Evolutionary conservation across 1,284 basidiomycete genomes (phyloP), one percentile per base, ranked within the genome.

Genomic region (Crucibulum parvulum): DNA sequence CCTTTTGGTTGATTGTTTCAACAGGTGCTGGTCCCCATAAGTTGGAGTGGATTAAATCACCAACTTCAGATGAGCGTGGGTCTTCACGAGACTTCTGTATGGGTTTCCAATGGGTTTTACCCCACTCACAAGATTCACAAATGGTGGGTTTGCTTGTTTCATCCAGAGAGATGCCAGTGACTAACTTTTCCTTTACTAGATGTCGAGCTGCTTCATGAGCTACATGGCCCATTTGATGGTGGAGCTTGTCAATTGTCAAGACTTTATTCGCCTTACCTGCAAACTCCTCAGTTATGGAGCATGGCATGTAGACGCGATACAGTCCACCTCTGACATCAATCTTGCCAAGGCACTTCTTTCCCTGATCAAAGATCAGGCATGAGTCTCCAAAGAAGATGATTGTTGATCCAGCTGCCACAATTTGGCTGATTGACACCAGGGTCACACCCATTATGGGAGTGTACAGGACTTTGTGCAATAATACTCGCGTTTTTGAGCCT

Each of bases 1-100:
- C 37, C 18, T 59, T 43, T n/a, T 61, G 60, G 1, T 68, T 58
- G 15, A 73, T 55, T 2, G 74, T 72, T 50, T 62, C 46, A 1
- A 69, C 62, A 2, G 55, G 59, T 2, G 78, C 68, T 6, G 72
- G 74, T 35, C 79, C 80, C 79, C 78, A 81, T 7, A 80, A 53
- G 56, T 82, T 77, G 10, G 66, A 68, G 55, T 75, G 69, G 13
- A 75, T 58, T 11, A 75, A 56, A 36, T 75, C 74, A 9, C 76
- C 75, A 61, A 76, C 45, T 18, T 61, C 48, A n/a, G 53, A 59
- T 3, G 65, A 62, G 9, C 56, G 57, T 9, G 62, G 62, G 3
- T 55, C 57, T 39, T 63, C 51, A 2, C 61, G 53, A 10, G 52
- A 62, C 59, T 69, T 72, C 13, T 57, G 24, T 38, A 74, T 59